Base-by-base conservation (phyloP, 1,284 basidiomycete genomes). In the Microbotryum saponariae region DNA sequence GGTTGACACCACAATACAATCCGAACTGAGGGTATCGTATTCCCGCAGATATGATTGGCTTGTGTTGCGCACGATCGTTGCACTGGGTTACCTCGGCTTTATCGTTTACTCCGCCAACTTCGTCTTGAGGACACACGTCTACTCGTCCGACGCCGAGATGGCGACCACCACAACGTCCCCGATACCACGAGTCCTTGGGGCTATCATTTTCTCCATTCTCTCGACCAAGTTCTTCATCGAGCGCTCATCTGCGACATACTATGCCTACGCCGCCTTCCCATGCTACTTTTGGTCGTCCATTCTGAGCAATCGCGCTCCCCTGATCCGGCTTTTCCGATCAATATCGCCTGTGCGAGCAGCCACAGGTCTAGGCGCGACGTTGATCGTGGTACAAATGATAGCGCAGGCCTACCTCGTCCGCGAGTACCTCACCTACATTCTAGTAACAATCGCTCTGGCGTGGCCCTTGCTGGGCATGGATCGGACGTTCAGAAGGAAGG, bases 31-130 rank as follows among this genome's bases (percentile, higher is more conserved):
- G 0, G 1, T 18, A 37, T 23, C 1, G 2, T 7, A 3, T 2
- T 1, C 48, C 12, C 5, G 6, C 68, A 83, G 82, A 25, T 86
- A 91, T 72, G 89, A 93, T 71, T 85, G 88, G 49, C 78, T 82
- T 33, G 75, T 91, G 50, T 83, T 93, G 29, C 82, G 84, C 27
- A 76, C 73, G 1, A 83, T 92, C 61, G 87, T 90, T 54, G 81
- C 81, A 2, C 69, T 79, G 5, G 89, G 88, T 6, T 93, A 93
- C 74, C 71, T 82, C 1, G 89, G 89, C 51, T 91, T 89, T 83
- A 84, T 85, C 31, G 25, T 73, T 8, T 74, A 75, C 58, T 68
- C 71, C 7, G 56, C 72, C 14, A 50, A 71, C 6, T 74, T 70
- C 61, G 64, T 77, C 21, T 59, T 76, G 51, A 50, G 51, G 21